Conservation (phyloP, 78 protist genomes). For the Pigoraptor vietnamica region DNA sequence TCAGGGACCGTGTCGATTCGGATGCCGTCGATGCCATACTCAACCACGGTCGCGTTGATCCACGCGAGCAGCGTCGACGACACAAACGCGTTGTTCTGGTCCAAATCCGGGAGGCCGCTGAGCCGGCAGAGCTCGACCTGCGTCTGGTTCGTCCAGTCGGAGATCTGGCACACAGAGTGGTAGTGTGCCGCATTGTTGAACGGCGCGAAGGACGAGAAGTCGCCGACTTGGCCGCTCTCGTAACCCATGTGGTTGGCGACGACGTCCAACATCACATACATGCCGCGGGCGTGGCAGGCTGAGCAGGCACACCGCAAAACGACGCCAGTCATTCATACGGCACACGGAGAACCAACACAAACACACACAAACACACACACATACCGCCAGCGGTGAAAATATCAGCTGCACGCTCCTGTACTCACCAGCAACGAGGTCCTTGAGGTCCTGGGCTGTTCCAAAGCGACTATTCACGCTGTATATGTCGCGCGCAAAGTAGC, state of each 20-base stretch:
- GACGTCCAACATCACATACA: constrained; percentile 72
- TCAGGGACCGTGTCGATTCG: constrained; percentile 86
- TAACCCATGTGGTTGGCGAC: constrained; percentile 71
- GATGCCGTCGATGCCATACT: constrained; percentile 70
- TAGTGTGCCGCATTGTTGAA: constrained; percentile 37
- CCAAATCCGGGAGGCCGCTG: constrained; percentile 49
- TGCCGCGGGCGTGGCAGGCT: constrained; percentile 25
- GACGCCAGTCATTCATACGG: too few species aligned
- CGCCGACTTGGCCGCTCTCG: neutral
- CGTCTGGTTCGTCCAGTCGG: neutral
- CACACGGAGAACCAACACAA: too few species aligned
- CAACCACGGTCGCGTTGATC: neutral
- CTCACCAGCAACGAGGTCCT: constrained; percentile 34
- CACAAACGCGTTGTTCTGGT: constrained; percentile 17
- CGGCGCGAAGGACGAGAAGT: constrained; percentile 7
- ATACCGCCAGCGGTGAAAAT: too few species aligned
- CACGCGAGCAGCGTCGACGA: neutral
- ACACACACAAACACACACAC: too few species aligned
- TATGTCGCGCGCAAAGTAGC: constrained; percentile 57
- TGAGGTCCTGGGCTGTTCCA: constrained; percentile 60
- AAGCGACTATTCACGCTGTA: constrained; percentile 55
- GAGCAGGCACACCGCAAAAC: neutral
- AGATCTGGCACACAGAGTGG: constrained; percentile 41
- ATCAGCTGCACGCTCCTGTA: neutral
- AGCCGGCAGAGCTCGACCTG: constrained; percentile 50